Evolutionary conservation across 768 basidiomycete genomes (phyloP).

Genomic region (Rhodotorula kratochvilovae): DNA sequence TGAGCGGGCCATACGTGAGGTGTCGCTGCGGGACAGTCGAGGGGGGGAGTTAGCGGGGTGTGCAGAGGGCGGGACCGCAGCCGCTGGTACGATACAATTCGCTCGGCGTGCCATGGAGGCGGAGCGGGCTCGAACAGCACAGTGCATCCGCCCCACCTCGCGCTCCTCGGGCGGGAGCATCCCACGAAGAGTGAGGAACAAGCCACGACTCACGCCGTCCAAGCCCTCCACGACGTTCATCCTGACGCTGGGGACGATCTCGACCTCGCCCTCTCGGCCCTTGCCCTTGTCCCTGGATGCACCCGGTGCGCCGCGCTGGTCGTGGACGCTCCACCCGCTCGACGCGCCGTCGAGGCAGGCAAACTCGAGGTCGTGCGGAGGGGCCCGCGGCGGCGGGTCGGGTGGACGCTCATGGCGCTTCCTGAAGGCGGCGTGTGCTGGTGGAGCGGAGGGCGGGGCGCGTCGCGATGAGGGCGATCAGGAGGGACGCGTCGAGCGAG

Average conservation of each 20-base stretch:
- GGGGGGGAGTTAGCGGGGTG: not conserved
- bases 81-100: no score
- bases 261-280: slow-evolving; percentile 8
- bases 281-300: not conserved
- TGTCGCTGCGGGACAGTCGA: not conserved
- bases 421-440: not conserved
- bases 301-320: not conserved
- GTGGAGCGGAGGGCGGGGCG: not conserved
- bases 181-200: no score
- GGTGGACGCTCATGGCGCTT: slow-evolving; percentile 19
- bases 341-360: slow-evolving; percentile 19
- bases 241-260: slow-evolving; percentile 29
- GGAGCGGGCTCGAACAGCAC: no score
- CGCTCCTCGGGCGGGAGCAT: not conserved
- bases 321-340: slow-evolving; percentile 2
- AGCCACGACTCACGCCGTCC: slow-evolving; percentile 22
- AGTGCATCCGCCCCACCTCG: not conserved
- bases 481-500: not conserved
- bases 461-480: not conserved
- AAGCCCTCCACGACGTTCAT: slow-evolving; percentile 15
- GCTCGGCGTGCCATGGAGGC: no score
- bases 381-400: slow-evolving; percentile 18
- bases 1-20: slow-evolving; percentile 76
- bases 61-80: no score
- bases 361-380: slow-evolving; percentile 33